Base-by-base conservation (phyloP, 495 filamentous ascomycete species). In the Aspergillus sclerotiicarbonarius region DNA sequence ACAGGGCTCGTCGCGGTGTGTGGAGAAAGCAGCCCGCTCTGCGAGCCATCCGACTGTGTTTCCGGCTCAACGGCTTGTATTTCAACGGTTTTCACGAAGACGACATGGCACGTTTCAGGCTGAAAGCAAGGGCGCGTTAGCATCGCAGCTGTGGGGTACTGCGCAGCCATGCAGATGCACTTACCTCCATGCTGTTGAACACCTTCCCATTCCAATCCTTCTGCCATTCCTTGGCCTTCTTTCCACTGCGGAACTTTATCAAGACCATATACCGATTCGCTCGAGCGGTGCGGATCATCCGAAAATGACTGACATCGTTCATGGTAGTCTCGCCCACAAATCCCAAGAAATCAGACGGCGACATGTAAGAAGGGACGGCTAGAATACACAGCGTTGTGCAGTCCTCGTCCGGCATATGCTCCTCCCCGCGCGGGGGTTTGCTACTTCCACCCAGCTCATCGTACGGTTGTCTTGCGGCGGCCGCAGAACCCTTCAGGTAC, bases 101-200 rank as follows among this genome's bases (percentile, higher is more conserved):
- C 89, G 35, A 97, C 90, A 74, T 96, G 95, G 71, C 94, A 98
- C 41, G 91, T 92, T 73, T 98, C 95, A 35, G 94, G 90, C 91
- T 96, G 60, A 33, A 32, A 93, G 62, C 21, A 32, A 46, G 30
- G 37, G 37, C 44, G 13, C 54, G 37, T 75, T 56, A 76, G 68
- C 49, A 54, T 41, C 45, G 35, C 33, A 31, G 20, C 48, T 20
- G 8, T 57, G 19, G 12, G 31, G 6, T 18, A 48, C 31, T 32
- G 15, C 41, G 51, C 49, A 52, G 31, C 30, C 44, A 57, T 35
- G 7, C n/a, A 16, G 45, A 25, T 25, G 33, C 33, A 76, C 83
- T 67, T 77, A 92, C 91, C 86, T 96, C 93, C 77, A 96, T 90
- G 57, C 84, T 90, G 68, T 96, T 94, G 65, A 97, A 98, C 2